These are phyloP conservation scores for Phytopythium mirpurense DNA, from an alignment of 352 stramenopile species.

Conservation along the genomic window DNA sequence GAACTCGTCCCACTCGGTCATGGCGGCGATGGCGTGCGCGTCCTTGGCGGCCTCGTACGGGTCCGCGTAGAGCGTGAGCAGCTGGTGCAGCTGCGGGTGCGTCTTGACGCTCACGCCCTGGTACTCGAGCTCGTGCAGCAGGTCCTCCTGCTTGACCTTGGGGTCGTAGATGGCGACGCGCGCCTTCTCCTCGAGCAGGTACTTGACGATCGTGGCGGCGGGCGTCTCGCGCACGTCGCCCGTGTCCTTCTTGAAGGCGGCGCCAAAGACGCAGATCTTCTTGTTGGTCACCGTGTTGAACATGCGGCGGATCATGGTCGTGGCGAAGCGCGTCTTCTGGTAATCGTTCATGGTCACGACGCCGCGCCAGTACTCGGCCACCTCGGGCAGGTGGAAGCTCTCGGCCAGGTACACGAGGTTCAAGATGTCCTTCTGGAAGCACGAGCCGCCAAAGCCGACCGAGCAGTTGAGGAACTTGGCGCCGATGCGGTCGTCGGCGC, in stretches of 20 bases:
- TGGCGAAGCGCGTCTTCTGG: constrained; percentile 99
- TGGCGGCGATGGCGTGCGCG: constrained; percentile 90
- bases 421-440: constrained; percentile 99
- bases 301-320: constrained; percentile 97
- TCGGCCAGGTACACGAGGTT: constrained; percentile 99
- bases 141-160: constrained; percentile 96
- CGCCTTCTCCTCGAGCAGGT: constrained; percentile 95
- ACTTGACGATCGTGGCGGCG: constrained; percentile 96
- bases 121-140: constrained; percentile 75
- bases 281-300: constrained; percentile 99
- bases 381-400: constrained; percentile 96
- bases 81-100: constrained; percentile 86
- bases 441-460: constrained; percentile 98
- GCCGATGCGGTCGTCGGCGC: constrained; percentile 97
- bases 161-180: constrained; percentile 98
- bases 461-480: constrained; percentile 97
- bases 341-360: constrained; percentile 99
- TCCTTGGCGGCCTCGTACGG: constrained; percentile 91
- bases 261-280: constrained; percentile 99
- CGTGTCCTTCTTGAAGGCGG: constrained; percentile 99
- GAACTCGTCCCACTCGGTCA: constrained; percentile 99
- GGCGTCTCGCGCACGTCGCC: constrained; percentile 98
- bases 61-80: constrained; percentile 68
- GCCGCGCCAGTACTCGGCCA: constrained; percentile 98
- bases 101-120: constrained; percentile 89